Base-by-base conservation (phyloP, 768 basidiomycete genomes). In the Tulasnella sp. region DNA sequence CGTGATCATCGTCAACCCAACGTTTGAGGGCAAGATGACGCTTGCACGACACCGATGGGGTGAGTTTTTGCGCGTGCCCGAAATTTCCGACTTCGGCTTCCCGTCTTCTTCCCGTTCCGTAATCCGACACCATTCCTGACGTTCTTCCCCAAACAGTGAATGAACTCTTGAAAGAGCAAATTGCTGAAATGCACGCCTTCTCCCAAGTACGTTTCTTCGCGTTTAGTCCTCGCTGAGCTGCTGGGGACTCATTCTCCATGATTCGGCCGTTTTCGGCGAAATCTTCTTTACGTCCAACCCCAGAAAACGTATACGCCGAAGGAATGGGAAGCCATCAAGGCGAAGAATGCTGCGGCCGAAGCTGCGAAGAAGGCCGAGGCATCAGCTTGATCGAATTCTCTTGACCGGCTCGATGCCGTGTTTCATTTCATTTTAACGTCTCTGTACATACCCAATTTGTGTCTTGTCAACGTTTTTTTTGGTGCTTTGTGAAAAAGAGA, bases 171-270 rank as follows among this genome's bases (percentile, higher is more conserved):
- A 94, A 92, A 83, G 84, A 83, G 1, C 85, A 93, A 79, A 93
- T 95, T 76, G 85, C 91, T 0, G 88, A 91, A 76, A 90, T 95
- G 87, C 93, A 95, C 79, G 93, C 93, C 5, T 95, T 95, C 83
- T 93, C 93, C 17, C 93, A 95, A 89, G 93, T 93, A 79, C 72
- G 83, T 74, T 70, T 31, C 67, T 15, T 42, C 3, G 34, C 6
- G 42, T 22, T 22, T 34, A 12, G 14, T 71, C 38, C 17, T 31
- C 69, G 72, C 29, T 45, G 42, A 45, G 42, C 42, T n/a, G n/a
- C 25, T 12, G 54, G 17, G 87, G 93, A 94, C 80, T 93, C 93
- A 5, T 95, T 95, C 82, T 93, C 93, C 15, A 93, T 94, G 89
- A 93, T 93, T 79, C 72, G 83, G 72, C 67, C 36, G 64, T 19